Evolutionary conservation across 208 protist genomes (phyloP), one percentile per base, ranked within the genome.

Genomic region (Baffinella frigidus): DNA sequence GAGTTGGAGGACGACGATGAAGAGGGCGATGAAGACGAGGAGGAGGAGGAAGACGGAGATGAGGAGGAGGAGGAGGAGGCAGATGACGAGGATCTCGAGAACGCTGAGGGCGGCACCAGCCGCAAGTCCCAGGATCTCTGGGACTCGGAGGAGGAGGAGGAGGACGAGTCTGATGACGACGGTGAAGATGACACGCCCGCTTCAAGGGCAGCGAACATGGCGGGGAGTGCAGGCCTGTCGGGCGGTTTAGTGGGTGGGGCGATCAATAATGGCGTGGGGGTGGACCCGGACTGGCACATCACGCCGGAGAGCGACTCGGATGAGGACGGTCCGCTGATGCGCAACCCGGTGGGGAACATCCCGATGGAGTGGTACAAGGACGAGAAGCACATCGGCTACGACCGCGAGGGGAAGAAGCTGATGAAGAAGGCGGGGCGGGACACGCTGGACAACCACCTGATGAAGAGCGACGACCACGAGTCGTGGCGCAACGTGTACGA

Each of bases 361-460:
- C 97, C 97, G 36, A 50, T 97, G 33, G 93, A 97, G 64, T 98
- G 96, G 96, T 97, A 97, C 92, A 93, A 96, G 20, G 96, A 97
- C 30, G 95, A 95, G 39, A 93, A 95, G 51, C 96, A 97, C 94
- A 95, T 97, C 64, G 96, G 93, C 27, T 94, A 94, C 77, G 73
- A 89, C 17, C 72, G 96, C 3, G 93, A 96, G 35, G 96, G 96
- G 30, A 93, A 96, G 33, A 95, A 96, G 89, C 96, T 97, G 64
- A 92, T 95, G 68, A 91, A 71, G 35, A 87, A 93, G 72, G 11
- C 56, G 7, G 68, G 33, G 20, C 93, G 81, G 61, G 96, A 97
- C 89, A 92, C 94, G 35, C 83, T 97, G 10, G 96, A 97, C 74
- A 92, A 89, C 43, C 97, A 97, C 74, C 71, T 97, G 0, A 93